A percentile compares a stretch with the other conserved stretches of the same genome.
phyloP scores from a whole-genome alignment of 148 eudicot genomes.

The Amaranthus cruentus region DNA sequence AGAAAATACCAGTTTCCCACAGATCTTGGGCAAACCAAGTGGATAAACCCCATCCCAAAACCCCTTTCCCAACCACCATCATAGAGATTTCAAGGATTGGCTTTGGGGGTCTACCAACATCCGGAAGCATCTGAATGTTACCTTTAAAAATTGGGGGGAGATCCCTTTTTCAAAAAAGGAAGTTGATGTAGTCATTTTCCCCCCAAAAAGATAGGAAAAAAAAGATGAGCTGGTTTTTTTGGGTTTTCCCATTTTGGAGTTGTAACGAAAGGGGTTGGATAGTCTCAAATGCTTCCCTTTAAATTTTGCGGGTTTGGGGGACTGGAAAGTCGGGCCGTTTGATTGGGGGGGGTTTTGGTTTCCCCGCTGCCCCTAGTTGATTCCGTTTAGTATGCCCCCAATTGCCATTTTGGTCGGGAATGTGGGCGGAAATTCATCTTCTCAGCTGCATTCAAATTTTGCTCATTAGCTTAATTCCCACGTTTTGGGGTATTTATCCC shows the following conservation, averaged over 20 bases:
- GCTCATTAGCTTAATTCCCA: too few relatives aligned
- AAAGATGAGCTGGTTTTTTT: slow-evolving; percentile 37
- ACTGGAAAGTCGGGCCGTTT: slow-evolving; percentile 37
- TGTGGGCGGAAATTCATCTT: slow-evolving; percentile 47
- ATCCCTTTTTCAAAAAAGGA: slow-evolving; percentile 26
- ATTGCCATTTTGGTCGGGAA: slow-evolving; percentile 58
- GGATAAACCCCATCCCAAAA: slow-evolving; percentile 54
- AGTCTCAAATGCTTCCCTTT: slow-evolving; percentile 49
- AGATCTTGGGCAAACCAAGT: slow-evolving; percentile 52
- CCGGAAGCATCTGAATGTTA: slow-evolving; percentile 22
- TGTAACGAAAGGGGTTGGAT: slow-evolving; percentile 51
- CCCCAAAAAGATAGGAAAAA: slow-evolving; percentile 67
- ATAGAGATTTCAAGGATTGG: slow-evolving; percentile 36
- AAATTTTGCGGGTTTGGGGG: slow-evolving; percentile 60
- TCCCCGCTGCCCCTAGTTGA: slow-evolving; percentile 54
- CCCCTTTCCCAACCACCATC: slow-evolving; percentile 43
- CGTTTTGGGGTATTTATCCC: too few relatives aligned
- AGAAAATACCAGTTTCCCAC: slow-evolving; percentile 29
- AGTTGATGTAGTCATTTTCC: slow-evolving; percentile 51
- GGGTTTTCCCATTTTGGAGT: slow-evolving; percentile 33
- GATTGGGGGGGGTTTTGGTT: slow-evolving; percentile 39
- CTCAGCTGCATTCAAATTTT: slow-evolving; percentile 52
- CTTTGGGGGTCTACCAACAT: slow-evolving; percentile 44
- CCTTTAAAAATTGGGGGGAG: not conserved
- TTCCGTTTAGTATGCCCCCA: slow-evolving; percentile 37